Conservation (phyloP, 208 protist genomes). For the Leptomonas seymouri region DNA sequence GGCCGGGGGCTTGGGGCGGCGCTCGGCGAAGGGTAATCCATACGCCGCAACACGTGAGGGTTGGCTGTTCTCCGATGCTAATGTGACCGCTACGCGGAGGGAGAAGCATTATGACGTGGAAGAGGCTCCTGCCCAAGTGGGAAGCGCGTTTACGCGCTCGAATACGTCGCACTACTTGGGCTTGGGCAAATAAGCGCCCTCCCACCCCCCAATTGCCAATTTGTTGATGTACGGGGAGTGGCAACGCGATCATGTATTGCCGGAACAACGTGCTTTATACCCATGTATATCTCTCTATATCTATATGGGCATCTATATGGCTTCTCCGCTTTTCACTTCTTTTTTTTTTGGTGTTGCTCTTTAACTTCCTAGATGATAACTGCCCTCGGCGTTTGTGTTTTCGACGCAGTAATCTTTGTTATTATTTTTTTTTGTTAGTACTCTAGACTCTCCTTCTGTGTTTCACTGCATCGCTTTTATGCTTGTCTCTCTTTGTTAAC, state of each 20-base stretch:
- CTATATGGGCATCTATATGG: no score
- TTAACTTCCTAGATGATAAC: no score
- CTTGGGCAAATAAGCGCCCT: constrained; percentile 1
- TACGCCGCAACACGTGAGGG: constrained; percentile 7
- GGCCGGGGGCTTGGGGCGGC: background rate
- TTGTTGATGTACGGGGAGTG: background rate
- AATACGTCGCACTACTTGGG: constrained; percentile 18
- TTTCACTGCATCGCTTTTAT: no score
- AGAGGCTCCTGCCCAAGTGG: background rate
- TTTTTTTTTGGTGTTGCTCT: constrained; percentile 1
- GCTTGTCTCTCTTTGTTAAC: no score
- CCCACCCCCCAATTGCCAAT: background rate
- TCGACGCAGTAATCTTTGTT: no score
- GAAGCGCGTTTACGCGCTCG: constrained; percentile 2
- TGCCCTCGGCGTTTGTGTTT: no score
- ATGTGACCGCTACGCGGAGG: constrained; percentile 4
- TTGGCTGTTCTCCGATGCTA: constrained; percentile 7
- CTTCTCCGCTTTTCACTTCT: constrained; percentile 2
- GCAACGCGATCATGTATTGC: no score
- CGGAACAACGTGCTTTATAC: no score
- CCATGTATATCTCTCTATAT: no score
- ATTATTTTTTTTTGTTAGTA: no score
- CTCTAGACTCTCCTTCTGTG: no score
- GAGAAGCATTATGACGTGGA: background rate
- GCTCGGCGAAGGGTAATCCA: background rate